Evolutionary conservation across 805 yeast species (phyloP), one percentile per base, ranked within the genome.

Genomic region (Metschnikowia orientalis): DNA sequence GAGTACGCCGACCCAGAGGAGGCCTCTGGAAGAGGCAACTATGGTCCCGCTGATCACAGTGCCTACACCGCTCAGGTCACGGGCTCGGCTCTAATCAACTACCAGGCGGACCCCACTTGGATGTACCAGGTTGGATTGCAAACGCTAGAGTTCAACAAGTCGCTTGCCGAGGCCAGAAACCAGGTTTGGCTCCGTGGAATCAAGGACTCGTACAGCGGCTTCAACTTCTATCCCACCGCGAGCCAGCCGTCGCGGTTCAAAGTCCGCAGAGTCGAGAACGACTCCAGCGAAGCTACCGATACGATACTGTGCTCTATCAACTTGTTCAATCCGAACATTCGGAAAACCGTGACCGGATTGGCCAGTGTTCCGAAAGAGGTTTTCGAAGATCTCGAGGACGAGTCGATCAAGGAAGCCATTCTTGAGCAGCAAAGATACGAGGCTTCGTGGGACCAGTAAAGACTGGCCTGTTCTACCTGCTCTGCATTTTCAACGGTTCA

Each of bases 121-220:
- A 73, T 88, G 61, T 76, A 73, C 45, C 89, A 85, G 48, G 88
- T 86, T 45, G 92, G 95, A 0, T 59, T 70, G n/a, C 81, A 90
- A 19, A 76, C 88, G 3, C 69, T 81, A 42, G 78, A 77, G 32
- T 84, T 74, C 53, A 92, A 92, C 55, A 61, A 75, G 20, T 70
- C 70, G 37, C 59, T 88, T 28, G 57, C 71, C n/a, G 67, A 64
- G 22, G 74, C 72, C 34, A 77, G 82, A 38, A 66, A 89, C 41
- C 64, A 61, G 13, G 71, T 73, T 15, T 61, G 72, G 23, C 54
- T 71, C 13, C 65, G 77, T 30, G 89, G 89, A 1, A 54, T 75
- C 13, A 77, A 79, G 51, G 97, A 90, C 53, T 75, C 82, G 1
- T 90, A 88, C 56, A 83, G 95, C 0, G 94, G 94, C n/a, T 68